These are phyloP conservation scores for Botrytis porri DNA, from an alignment of 2,329 filamentous ascomycete genomes.

Conservation along the genomic window DNA sequence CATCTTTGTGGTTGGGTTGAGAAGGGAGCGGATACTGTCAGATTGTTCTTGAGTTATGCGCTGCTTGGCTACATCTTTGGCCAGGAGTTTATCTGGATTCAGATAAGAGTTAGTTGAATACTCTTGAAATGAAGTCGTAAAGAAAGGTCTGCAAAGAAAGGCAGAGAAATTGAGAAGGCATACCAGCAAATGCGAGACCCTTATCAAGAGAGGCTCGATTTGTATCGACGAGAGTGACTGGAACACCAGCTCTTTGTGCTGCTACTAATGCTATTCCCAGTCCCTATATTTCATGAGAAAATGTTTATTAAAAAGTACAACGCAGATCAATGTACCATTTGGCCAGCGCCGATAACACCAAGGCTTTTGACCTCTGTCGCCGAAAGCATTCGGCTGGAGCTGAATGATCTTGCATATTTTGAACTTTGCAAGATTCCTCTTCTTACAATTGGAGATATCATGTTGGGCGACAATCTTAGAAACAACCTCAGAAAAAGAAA, in stretches of 20 bases:
- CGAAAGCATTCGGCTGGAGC: constrained; percentile 58
- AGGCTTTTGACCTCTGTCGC: constrained; percentile 78
- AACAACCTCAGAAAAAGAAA: neutral
- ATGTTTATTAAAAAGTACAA: neutral
- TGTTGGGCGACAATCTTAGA: constrained; percentile 21
- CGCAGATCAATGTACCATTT: constrained; percentile 66
- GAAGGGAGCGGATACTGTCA: constrained; percentile 64
- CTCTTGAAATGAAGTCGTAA: neutral
- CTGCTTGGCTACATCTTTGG: constrained; percentile 87
- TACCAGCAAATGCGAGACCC: constrained; percentile 84
- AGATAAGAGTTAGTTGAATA: neutral
- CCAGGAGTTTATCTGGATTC: constrained; percentile 75
- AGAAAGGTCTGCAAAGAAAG: neutral
- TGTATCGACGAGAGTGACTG: constrained; percentile 81
- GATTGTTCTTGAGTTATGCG: constrained; percentile 81
- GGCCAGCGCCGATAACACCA: constrained; percentile 89
- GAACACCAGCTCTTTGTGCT: constrained; percentile 76
- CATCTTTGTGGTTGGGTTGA: constrained; percentile 69
- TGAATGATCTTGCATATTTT: constrained; percentile 56
- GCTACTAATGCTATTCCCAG: constrained; percentile 94
- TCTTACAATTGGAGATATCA: constrained; percentile 34
- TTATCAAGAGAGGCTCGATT: constrained; percentile 84
- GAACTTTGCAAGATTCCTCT: constrained; percentile 28
- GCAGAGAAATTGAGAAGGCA: neutral
- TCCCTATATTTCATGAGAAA: constrained; percentile 55